Evolutionary conservation across 495 filamentous ascomycete genomes (phyloP), one percentile per base, ranked within the genome.

Genomic region (Aspergillus baeticus): DNA sequence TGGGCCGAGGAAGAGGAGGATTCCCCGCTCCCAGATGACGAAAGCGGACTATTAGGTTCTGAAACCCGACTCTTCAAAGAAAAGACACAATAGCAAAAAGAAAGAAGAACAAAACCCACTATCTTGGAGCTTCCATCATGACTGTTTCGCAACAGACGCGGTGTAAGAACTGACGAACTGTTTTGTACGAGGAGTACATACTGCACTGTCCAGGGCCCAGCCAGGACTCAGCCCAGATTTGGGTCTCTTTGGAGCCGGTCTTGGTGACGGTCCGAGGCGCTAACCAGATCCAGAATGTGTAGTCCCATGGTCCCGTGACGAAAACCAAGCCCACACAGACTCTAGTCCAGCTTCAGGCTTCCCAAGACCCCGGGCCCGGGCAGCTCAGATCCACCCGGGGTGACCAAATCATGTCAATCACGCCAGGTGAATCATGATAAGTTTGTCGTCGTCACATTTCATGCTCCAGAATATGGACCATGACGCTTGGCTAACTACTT

Each of bases 281-380:
- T 55, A 62, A 62, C 59, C 59, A 21, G 33, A 62, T 62, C 29
- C 45, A 55, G 59, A 51, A 58, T 58, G 55, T 62, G 59, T 58
- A 61, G 46, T 36, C 22, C 21, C 1, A 15, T 6, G 7, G 42
- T 55, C 53, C 53, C 34, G 41, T 38, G 33, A 47, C 42, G 34
- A 15, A 18, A 18, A 23, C 22, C 13, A 0, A 17, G 34, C 38
- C 50, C 23, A 43, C 23, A 22, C 13, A 34, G 53, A 10, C 18
- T 21, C 41, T 43, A n/a, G n/a, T n/a, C 41, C 17, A 22, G 26
- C 42, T 29, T 23, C 42, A n/a, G 18, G 10, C 26, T 20, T 23
- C n/a, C 42, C 8, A 4, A 45, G 42, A 26, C 45, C 34, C 10
- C 36, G 47, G 36, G 36, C 47, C 21, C 36, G 47, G 47, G 34